phyloP scores from a whole-genome alignment of 768 basidiomycete species.

The Kwoniella pini region DNA sequence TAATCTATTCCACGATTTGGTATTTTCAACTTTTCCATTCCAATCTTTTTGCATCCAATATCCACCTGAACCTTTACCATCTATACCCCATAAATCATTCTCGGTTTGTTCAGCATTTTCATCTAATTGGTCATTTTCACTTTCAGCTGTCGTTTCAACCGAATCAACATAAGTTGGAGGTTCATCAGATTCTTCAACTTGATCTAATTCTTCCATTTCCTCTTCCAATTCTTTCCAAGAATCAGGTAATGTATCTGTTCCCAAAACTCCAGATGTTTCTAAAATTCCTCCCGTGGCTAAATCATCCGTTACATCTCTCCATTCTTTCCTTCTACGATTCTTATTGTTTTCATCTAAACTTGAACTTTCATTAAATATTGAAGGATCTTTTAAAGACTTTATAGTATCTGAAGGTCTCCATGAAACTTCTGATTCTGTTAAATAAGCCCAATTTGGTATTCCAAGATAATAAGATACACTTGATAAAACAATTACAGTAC shows the following conservation, averaged over 20 bases:
- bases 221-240: constrained; percentile 28
- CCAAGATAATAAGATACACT: constrained; percentile 86
- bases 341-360: background rate
- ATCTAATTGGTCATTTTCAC: background rate
- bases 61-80: constrained; percentile 45
- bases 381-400: constrained; percentile 54
- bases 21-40: constrained; percentile 47
- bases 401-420: constrained; percentile 60
- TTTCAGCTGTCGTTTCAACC: background rate
- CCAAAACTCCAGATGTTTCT: constrained; percentile 6
- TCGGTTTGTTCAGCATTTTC: background rate
- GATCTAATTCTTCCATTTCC: constrained; percentile 27
- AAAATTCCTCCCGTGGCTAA: background rate
- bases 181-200: constrained; percentile 20
- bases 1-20: constrained; percentile 46
- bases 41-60: constrained; percentile 52
- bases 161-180: constrained; percentile 11
- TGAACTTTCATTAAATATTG: background rate
- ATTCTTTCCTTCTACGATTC: constrained; percentile 16
- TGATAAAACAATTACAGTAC: constrained; percentile 87
- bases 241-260: constrained; percentile 19
- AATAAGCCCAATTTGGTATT: constrained; percentile 74
- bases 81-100: constrained; percentile 31
- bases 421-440: constrained; percentile 72
- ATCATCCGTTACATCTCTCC: constrained; percentile 2